Percentiles rank a stretch among this genome's conserved stretches.
Evolutionary conservation across 208 protist genomes (phyloP).

Genomic region (Leishmania tarentolae): DNA sequence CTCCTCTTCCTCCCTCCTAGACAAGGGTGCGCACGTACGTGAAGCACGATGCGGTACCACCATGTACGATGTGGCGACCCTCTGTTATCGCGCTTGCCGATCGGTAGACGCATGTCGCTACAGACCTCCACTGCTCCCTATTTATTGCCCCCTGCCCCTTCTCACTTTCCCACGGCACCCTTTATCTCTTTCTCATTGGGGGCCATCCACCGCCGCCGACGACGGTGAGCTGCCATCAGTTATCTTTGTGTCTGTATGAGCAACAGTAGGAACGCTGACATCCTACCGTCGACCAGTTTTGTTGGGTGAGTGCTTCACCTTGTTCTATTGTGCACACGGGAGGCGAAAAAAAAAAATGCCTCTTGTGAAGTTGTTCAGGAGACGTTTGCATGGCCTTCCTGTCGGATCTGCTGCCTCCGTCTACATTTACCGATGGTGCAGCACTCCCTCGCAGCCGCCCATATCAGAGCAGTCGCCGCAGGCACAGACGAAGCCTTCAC

Average conservation of each 20-base stretch:
- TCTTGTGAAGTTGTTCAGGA: neutral
- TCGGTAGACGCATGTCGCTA: neutral
- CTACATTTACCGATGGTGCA: conserved; percentile 22
- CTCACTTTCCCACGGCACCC: neutral
- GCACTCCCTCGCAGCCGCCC: neutral
- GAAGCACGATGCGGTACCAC: neutral
- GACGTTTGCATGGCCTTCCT: conserved; percentile 9
- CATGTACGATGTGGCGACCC: neutral
- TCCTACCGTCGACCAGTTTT: neutral
- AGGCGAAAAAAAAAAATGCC: neutral
- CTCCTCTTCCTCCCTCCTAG: neutral
- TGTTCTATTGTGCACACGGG: neutral
- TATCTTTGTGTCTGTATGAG: neutral
- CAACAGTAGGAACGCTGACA: neutral
- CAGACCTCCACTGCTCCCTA: neutral
- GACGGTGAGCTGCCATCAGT: neutral
- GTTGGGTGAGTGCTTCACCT: no score
- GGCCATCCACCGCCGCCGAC: neutral
- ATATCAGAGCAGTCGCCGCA: neutral
- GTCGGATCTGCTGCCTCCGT: conserved; percentile 3
- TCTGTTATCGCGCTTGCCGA: neutral
- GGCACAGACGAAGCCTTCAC: neutral
- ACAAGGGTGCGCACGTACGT: neutral
- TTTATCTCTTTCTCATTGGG: neutral
- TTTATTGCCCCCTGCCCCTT: neutral